Base-by-base conservation (phyloP, 345 rosid genomes). In the Linum lewisii region DNA sequence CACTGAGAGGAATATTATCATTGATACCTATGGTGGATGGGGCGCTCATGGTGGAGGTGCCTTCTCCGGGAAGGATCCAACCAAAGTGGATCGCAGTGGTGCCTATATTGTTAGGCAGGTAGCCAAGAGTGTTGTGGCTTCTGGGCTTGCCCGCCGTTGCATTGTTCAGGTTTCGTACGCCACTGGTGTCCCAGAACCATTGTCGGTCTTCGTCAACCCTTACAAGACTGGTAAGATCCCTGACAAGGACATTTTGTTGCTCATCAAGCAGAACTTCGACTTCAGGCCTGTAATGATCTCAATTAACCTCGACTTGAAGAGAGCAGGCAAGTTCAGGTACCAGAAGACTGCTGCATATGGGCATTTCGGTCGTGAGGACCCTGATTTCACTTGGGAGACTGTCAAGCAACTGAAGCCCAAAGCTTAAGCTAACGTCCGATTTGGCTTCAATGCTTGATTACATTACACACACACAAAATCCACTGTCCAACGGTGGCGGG, bases 71-170 rank as follows among this genome's bases (percentile, higher is more conserved):
- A 79, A 79, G 63, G 84, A 84, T 51, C 88, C 93, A 1, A 86
- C 89, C 1, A 83, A 86, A 76, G 85, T 85, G 66, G 92, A 85
- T 68, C 81, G 88, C 21, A 85, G 88, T 62, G 91, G 88, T 68
- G 92, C 92, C 18, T 85, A 85, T 38, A 75, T 85, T 22, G 88
- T 71, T 38, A 83, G 93, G 71, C 93, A 81, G 68, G 88, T 86
- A 36, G 93, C 93, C 21, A 85, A 85, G 76, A 83, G 87, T 11
- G 82, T 81, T 54, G 93, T 85, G 15, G 89, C 89, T 21, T 75
- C 86, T 2, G 84, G 85, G 50, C 93, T 83, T 0, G 89, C 93
- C 8, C 82, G 93, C 2, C 87, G 93, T 24, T 86, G 89, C 53
- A 66, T 86, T 34, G 87, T 86, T 58, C 93, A 86, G 75, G 82